A percentile compares a stretch with the other conserved stretches of the same genome.
Evolutionary conservation across 139 green algal genomes (phyloP).

Genomic region (Haematococcus sp.): DNA sequence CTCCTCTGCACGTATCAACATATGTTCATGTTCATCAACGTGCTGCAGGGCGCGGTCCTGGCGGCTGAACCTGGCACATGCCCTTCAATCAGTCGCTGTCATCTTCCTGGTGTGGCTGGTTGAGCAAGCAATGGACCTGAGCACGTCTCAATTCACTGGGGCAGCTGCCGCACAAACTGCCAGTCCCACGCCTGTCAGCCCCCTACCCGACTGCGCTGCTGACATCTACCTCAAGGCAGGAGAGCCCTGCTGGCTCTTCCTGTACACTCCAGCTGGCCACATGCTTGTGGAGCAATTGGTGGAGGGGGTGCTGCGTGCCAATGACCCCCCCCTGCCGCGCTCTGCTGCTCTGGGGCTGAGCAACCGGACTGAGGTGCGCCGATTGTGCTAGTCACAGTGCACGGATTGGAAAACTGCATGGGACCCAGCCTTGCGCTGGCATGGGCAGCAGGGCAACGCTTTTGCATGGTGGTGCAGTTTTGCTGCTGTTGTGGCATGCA

Average conservation of each 20-base stretch:
- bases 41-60: conserved; percentile 5
- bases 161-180: background rate
- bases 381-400: too few relatives aligned
- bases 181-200: background rate
- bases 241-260: conserved; percentile 21
- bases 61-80: conserved; percentile 3
- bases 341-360: background rate
- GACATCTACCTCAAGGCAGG: conserved; percentile 13
- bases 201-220: background rate
- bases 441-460: too few relatives aligned
- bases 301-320: background rate
- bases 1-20: too few relatives aligned
- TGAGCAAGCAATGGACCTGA: background rate
- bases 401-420: too few relatives aligned
- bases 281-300: conserved; percentile 20
- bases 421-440: too few relatives aligned
- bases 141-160: background rate
- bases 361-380: conserved; percentile 9
- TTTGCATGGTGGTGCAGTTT: too few relatives aligned
- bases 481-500: too few relatives aligned
- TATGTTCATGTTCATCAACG: too few relatives aligned
- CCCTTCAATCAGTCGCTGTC: background rate
- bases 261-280: conserved; percentile 29
- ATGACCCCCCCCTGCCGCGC: conserved; percentile 22
- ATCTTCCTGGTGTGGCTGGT: conserved; percentile 8